Evolutionary conservation across 768 basidiomycete species (phyloP), one percentile per base, ranked within the genome.

Genomic region (Russula brevipes): DNA sequence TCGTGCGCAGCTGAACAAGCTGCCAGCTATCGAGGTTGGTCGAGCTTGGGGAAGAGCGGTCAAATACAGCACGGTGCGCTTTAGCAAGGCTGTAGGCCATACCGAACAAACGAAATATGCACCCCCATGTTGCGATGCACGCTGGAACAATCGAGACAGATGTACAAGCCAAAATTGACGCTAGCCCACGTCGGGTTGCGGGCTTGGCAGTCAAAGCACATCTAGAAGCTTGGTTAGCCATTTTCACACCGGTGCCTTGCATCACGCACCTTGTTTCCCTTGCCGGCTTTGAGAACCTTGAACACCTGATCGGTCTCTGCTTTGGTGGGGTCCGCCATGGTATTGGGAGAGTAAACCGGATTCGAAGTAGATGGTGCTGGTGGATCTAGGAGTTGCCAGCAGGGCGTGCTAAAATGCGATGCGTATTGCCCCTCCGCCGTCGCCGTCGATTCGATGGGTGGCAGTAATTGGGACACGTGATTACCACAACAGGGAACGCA

Each of bases 131-230:
- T 98, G 57, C 97, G 81, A 76, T 99, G 97, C 14, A 89, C 78
- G 68, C 89, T 90, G 5, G 96, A 98, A 80, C 97, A 99, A 63
- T 99, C 95, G 38, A 98, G 79, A 72, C 97, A 99, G 71, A 99
- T 94, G 76, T 98, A 98, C 14, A 98, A 87, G 39, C 93, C 96
- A 72, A 89, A 99, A 0, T 94, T 95, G 24, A 97, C 93, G 65
- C 92, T 94, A 4, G 94, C 87, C 97, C 96, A 98, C 38, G 94
- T 97, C 51, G 96, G 96, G 76, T 97, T 97, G 70, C 94, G 88
- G 52, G 95, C 94, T 70, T 84, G 82, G 73, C 96, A 98, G 74
- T 98, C 96, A 70, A 97, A 97, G 77, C 96, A 98, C 72, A 82
- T 79, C 90, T 92, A 72, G 54, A 54, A 49, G 16, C 35, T 2